phyloP scores from a whole-genome alignment of 257 asterid genomes.

The Capsicum rhomboideum region DNA sequence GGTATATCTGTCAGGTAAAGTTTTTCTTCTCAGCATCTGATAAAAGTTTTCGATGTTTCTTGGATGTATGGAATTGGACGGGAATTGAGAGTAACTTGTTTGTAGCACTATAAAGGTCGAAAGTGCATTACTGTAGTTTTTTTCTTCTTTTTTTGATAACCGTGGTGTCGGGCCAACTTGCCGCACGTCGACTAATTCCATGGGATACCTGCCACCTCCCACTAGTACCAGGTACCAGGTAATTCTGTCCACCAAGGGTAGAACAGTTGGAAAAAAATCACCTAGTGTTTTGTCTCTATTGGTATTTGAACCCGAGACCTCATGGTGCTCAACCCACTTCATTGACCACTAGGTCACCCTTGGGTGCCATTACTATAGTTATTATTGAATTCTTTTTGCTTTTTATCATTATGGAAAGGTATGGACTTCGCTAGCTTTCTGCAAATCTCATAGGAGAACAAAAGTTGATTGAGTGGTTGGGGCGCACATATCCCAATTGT shows the following conservation, averaged over 20 bases:
- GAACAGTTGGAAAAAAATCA: no score
- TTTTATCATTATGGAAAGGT: background rate
- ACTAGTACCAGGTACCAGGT: no score
- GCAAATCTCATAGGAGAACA: background rate
- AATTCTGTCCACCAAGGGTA: no score
- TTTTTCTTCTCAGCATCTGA: background rate
- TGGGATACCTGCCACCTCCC: no score
- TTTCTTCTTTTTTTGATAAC: no score
- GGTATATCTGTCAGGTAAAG: constrained; percentile 94
- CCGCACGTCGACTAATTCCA: no score
- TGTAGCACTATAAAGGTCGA: background rate
- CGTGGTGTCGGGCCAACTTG: no score
- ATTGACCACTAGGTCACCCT: no score
- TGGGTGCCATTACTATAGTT: background rate
- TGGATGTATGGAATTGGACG: background rate
- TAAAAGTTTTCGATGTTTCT: background rate
- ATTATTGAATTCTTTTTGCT: background rate
- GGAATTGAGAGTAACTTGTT: background rate
- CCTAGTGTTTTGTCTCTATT: no score
- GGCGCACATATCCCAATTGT: background rate
- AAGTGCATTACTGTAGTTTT: background rate
- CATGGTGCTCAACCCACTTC: no score
- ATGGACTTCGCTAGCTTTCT: background rate
- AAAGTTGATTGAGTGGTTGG: background rate
- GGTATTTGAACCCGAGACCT: no score